These are phyloP conservation scores for Borealophlyctis nickersoniae DNA, from an alignment of 192 early-diverging fungal species.

Conservation along the genomic window DNA sequence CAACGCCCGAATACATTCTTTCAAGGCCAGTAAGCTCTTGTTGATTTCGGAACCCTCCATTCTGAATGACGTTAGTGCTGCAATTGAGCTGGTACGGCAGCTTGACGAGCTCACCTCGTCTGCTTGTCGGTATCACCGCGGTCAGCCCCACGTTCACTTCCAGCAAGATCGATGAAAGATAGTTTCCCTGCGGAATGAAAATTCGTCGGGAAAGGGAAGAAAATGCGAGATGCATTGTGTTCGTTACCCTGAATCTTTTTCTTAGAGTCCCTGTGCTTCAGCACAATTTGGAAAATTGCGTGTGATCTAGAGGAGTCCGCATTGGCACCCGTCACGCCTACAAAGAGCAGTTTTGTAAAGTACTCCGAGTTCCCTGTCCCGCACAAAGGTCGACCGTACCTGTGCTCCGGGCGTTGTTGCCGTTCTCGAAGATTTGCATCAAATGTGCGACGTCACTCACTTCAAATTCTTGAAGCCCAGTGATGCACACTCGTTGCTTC, in stretches of 20 bases:
- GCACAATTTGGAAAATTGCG: constrained; percentile 90
- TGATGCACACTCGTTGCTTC: constrained; percentile 88
- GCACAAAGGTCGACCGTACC: constrained; percentile 42
- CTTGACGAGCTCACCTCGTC: constrained; percentile 67
- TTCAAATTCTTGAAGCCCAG: constrained; percentile 83
- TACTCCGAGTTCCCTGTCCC: neutral
- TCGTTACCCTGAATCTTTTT: constrained; percentile 58
- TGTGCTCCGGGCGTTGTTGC: constrained; percentile 86
- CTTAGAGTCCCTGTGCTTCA: constrained; percentile 66
- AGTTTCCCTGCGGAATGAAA: constrained; percentile 69
- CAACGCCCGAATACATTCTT: constrained; percentile 96
- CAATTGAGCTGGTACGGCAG: neutral
- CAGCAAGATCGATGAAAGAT: constrained; percentile 97
- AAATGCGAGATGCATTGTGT: neutral
- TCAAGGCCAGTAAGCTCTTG: constrained; percentile 94
- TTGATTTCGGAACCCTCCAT: constrained; percentile 99
- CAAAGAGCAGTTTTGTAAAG: constrained; percentile 4
- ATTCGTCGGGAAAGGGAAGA: neutral
- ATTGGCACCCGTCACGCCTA: constrained; percentile 90
- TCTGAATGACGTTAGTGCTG: no score
- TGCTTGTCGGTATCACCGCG: constrained; percentile 89
- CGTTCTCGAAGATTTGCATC: constrained; percentile 92
- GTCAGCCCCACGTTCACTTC: constrained; percentile 96
- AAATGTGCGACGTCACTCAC: constrained; percentile 81
- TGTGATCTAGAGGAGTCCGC: constrained; percentile 94